These are phyloP conservation scores for Globisporangium megalacanthum DNA, from an alignment of 352 stramenopile species.

Conservation along the genomic window DNA sequence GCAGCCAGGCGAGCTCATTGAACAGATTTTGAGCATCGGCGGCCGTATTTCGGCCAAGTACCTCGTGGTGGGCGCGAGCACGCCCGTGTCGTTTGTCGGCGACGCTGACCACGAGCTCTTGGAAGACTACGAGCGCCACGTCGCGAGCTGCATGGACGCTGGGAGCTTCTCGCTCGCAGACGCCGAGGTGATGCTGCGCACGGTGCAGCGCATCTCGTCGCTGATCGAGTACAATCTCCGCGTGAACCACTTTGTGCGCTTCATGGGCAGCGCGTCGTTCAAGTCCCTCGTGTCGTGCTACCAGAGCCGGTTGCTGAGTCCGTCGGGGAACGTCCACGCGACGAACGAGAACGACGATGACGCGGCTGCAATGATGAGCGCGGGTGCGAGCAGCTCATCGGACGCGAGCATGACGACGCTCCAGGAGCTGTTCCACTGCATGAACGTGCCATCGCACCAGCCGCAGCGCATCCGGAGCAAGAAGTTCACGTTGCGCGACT, in stretches of 20 bases:
- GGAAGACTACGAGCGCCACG: constrained; percentile 49
- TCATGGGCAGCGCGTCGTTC: constrained; percentile 80
- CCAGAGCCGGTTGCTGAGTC: constrained; percentile 68
- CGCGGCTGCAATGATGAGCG: constrained; percentile 4
- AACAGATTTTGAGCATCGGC: constrained; percentile 53
- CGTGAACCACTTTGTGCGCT: constrained; percentile 85
- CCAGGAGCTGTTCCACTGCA: constrained; percentile 84
- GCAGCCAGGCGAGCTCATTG: constrained; percentile 58
- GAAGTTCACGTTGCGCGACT: constrained; percentile 56
- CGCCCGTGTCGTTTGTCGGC: constrained; percentile 62
- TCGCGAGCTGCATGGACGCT: constrained; percentile 50
- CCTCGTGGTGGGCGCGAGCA: constrained; percentile 39
- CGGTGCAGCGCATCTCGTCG: constrained; percentile 42
- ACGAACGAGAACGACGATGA: constrained; percentile 12
- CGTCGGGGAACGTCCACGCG: constrained; percentile 22
- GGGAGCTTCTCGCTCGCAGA: constrained; percentile 66
- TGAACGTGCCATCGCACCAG: constrained; percentile 82
- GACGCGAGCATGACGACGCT: constrained; percentile 79
- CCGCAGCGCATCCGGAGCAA: constrained; percentile 68
- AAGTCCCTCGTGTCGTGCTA: constrained; percentile 72
- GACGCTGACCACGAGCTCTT: constrained; percentile 54
- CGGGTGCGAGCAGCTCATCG: constrained; percentile 37
- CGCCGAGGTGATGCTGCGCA: constrained; percentile 51
- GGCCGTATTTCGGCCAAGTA: constrained; percentile 64
- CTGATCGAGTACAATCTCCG: constrained; percentile 75